Evolutionary conservation across 148 eudicot species (phyloP).

Genomic region (Silene conica): DNA sequence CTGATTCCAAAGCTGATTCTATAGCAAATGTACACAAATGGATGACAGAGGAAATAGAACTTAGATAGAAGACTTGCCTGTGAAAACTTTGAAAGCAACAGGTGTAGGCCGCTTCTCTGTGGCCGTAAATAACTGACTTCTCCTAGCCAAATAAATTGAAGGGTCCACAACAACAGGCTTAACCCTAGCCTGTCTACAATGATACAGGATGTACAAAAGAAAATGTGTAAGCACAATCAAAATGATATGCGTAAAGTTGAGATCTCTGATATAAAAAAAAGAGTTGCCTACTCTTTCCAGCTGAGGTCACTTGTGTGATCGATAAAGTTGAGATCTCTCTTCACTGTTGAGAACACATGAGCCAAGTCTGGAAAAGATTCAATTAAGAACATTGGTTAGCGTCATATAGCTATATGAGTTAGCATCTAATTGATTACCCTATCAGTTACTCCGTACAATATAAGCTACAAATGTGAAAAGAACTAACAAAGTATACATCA

Average conservation of each 20-base stretch:
- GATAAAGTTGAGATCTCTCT: conserved; percentile 80
- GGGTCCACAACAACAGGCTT: conserved; percentile 94
- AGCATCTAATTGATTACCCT: no score
- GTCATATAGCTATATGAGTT: background rate
- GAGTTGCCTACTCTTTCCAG: conserved; percentile 88
- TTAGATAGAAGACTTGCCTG: conserved; percentile 49
- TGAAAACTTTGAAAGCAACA: conserved; percentile 75
- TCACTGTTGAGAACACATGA: conserved; percentile 67
- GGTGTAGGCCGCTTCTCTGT: conserved; percentile 79
- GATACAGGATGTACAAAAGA: background rate
- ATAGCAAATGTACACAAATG: background rate
- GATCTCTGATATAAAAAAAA: conserved; percentile 6
- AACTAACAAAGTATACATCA: background rate
- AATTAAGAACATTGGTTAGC: conserved; percentile 19
- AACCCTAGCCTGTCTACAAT: conserved; percentile 57
- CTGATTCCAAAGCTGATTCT: background rate
- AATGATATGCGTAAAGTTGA: background rate
- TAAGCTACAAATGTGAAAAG: background rate
- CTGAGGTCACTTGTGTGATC: conserved; percentile 95
- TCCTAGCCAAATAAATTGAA: conserved; percentile 81
- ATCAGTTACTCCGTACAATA: no score
- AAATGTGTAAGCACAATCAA: background rate
- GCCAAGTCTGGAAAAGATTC: conserved; percentile 59
- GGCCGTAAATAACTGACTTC: conserved; percentile 79
- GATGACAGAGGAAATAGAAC: background rate